Evolutionary conservation across 23 red algal species (phyloP).

Genomic region (Pyropia yezoensis): DNA sequence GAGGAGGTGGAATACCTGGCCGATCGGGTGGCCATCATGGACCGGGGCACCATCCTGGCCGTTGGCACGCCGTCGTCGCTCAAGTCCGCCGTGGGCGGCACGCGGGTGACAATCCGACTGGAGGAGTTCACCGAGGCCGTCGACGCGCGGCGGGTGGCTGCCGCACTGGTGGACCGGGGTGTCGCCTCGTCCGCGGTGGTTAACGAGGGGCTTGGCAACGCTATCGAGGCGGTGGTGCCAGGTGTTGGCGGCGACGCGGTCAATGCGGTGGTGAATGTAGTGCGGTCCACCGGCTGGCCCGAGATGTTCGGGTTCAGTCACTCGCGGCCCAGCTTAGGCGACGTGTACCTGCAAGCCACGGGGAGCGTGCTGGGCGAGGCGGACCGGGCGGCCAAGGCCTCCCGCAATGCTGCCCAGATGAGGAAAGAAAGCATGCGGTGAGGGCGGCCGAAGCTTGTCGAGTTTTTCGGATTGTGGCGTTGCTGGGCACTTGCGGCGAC

Average conservation of each 20-base stretch:
- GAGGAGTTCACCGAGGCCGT: conserved; percentile 68
- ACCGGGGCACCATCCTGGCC: conserved; percentile 69
- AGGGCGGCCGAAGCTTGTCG: not conserved
- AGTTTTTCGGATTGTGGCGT: too few relatives aligned
- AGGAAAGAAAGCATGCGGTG: conserved; percentile 69
- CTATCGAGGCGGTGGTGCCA: conserved; percentile 73
- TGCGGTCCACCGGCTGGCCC: conserved; percentile 52
- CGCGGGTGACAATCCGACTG: conserved; percentile 75
- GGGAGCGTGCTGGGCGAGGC: conserved; percentile 58
- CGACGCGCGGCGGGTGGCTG: conserved; percentile 40
- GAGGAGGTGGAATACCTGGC: conserved; percentile 92
- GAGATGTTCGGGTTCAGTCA: conserved; percentile 80
- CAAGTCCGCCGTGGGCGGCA: conserved; percentile 71
- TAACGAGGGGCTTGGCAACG: conserved; percentile 64
- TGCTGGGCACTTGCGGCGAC: too few relatives aligned
- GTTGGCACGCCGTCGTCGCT: conserved; percentile 53
- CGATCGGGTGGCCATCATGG: conserved; percentile 80
- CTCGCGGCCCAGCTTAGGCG: conserved; percentile 70
- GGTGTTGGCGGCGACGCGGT: conserved; percentile 21
- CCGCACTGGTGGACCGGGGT: conserved; percentile 18
- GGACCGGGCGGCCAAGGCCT: conserved; percentile 47
- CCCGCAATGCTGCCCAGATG: conserved; percentile 40
- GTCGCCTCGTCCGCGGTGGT: conserved; percentile 43
- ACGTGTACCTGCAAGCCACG: conserved; percentile 88
- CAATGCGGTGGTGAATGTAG: conserved; percentile 19